These are phyloP conservation scores for Ampelomyces quisqualis DNA, from an alignment of 2,329 filamentous ascomycete genomes.

Conservation along the genomic window DNA sequence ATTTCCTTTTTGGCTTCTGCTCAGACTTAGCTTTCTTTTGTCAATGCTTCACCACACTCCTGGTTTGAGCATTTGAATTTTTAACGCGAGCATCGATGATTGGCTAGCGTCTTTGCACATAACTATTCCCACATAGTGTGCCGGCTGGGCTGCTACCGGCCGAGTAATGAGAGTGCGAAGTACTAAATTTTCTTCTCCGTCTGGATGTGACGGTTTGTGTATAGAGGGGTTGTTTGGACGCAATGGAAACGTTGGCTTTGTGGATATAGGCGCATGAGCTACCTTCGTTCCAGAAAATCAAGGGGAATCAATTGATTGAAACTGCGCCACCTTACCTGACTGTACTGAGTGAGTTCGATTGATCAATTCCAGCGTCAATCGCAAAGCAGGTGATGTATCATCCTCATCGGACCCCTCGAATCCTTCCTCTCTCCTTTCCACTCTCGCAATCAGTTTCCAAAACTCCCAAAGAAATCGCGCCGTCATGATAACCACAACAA, in stretches of 20 bases:
- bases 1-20: constrained; percentile 3
- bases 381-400: no score
- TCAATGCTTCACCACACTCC: background rate
- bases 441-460: no score
- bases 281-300: background rate
- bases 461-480: no score
- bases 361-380: no score
- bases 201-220: background rate
- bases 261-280: background rate
- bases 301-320: no score
- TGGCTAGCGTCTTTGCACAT: constrained; percentile 1
- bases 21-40: constrained; percentile 4
- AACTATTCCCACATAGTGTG: background rate
- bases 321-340: background rate
- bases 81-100: background rate
- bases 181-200: background rate
- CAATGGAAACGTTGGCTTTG: background rate
- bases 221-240: background rate
- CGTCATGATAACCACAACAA: no score
- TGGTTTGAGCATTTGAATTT: background rate
- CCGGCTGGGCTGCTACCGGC: background rate
- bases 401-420: no score
- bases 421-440: no score
- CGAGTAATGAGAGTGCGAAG: background rate
- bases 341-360: no score